phyloP scores from a whole-genome alignment of 192 early-diverging fungal species.

The Podochytrium sp. region DNA sequence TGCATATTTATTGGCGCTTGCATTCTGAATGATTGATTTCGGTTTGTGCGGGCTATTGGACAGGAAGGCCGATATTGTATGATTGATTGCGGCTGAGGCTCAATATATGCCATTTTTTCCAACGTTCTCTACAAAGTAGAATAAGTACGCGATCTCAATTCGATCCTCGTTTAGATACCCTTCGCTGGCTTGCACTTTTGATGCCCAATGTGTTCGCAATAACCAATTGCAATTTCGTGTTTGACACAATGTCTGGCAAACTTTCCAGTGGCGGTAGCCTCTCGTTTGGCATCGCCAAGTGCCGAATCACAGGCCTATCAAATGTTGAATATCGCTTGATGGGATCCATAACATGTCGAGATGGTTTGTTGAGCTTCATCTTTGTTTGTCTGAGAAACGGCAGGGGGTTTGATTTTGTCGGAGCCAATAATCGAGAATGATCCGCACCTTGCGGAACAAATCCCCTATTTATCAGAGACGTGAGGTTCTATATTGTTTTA shows the following conservation, averaged over 20 bases:
- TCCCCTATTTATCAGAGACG: slow-evolving; percentile 17
- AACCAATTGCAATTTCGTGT: slow-evolving; percentile 8
- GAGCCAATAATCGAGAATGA: background rate
- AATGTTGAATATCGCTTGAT: slow-evolving; percentile 10
- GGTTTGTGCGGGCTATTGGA: background rate
- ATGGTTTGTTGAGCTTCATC: slow-evolving; percentile 3
- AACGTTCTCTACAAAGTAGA: background rate
- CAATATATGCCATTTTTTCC: slow-evolving; percentile 12
- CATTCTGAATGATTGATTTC: no score
- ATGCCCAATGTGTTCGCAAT: slow-evolving; percentile 15
- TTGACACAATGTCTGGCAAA: slow-evolving; percentile 16
- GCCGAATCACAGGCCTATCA: background rate
- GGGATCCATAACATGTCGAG: background rate
- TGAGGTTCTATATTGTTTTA: slow-evolving; percentile 1
- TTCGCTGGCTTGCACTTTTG: background rate
- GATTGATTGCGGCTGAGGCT: slow-evolving; percentile 5
- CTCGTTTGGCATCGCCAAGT: background rate
- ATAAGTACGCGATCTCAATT: background rate
- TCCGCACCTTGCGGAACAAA: slow-evolving; percentile 27
- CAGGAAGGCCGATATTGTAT: slow-evolving; percentile 3
- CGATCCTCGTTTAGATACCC: background rate
- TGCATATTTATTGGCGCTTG: background rate
- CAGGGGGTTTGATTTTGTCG: background rate
- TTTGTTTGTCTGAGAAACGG: background rate
- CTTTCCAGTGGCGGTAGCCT: slow-evolving; percentile 7